These are phyloP conservation scores for Rubia yunnanensis DNA, from an alignment of 257 asterid species.

Conservation along the genomic window DNA sequence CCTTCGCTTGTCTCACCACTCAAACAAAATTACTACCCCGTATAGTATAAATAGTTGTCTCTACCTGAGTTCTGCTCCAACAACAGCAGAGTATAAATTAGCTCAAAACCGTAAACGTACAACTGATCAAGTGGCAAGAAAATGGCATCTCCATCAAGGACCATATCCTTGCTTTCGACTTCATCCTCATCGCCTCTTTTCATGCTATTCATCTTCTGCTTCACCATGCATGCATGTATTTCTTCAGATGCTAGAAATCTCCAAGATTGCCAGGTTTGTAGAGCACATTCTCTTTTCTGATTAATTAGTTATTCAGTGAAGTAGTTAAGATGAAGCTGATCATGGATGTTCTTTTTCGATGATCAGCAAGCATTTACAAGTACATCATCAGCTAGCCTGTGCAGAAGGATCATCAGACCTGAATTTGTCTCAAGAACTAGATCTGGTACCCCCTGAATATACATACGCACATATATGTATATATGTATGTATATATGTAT, in stretches of 20 bases:
- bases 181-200: constrained; percentile 3
- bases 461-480: too few species aligned
- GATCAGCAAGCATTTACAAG: not conserved
- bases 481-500: too few species aligned
- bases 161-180: constrained; percentile 1
- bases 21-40: not conserved
- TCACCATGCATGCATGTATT: constrained; percentile 22
- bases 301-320: not conserved
- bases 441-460: not conserved
- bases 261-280: constrained; percentile 13
- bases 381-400: not conserved
- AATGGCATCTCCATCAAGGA: constrained; percentile 2
- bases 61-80: not conserved
- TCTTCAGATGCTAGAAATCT: not conserved
- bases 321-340: constrained; percentile 1
- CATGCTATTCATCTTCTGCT: constrained; percentile 16
- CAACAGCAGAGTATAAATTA: not conserved
- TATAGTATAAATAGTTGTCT: not conserved
- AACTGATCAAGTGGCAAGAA: not conserved
- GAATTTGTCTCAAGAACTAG: not conserved
- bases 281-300: not conserved
- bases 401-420: not conserved
- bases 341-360: not conserved
- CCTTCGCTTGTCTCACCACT: not conserved
- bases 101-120: not conserved